Evolutionary conservation across 2,329 filamentous ascomycete genomes (phyloP).

Genomic region (Coleophoma eucalyptorum): DNA sequence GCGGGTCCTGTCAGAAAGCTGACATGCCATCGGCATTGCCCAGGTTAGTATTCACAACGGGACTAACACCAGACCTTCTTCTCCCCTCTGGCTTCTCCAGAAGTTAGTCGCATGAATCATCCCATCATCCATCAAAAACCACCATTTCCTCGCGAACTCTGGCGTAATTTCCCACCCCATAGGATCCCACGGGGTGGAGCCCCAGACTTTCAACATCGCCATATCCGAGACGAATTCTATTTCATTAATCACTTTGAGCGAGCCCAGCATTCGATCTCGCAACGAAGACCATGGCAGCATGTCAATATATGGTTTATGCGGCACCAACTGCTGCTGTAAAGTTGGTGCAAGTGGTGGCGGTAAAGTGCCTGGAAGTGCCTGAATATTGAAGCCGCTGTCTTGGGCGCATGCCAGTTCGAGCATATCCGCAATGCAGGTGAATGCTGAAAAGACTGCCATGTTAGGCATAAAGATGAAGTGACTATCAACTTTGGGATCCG

Average conservation of each 20-base stretch:
- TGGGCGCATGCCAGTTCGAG: constrained; percentile 11
- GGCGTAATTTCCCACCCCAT: constrained; percentile 24
- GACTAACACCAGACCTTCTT: constrained; percentile 9
- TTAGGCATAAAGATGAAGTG: constrained; percentile 12
- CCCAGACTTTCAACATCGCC: constrained; percentile 23
- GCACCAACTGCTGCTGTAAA: constrained; percentile 12
- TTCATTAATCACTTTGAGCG: constrained; percentile 15
- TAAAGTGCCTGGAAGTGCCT: constrained; percentile 6
- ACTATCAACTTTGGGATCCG: constrained; percentile 9
- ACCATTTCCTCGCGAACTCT: constrained; percentile 23
- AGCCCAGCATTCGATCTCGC: constrained; percentile 13
- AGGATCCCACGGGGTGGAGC: constrained; percentile 23
- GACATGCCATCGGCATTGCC: too few species aligned
- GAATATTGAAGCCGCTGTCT: constrained; percentile 13
- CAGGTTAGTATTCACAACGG: background rate
- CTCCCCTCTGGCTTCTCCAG: constrained; percentile 23
- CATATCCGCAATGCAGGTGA: constrained; percentile 9
- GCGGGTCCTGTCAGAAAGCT: background rate
- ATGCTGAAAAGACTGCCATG: constrained; percentile 9
- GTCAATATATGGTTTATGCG: constrained; percentile 14
- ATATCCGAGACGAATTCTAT: constrained; percentile 12
- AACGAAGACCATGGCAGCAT: constrained; percentile 15
- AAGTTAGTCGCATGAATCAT: constrained; percentile 23
- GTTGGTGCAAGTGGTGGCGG: constrained; percentile 13
- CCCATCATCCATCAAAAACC: constrained; percentile 22